Percentiles rank a stretch among this genome's conserved stretches.
Evolutionary conservation across 768 basidiomycete genomes (phyloP).

Genomic region (Kwoniella sp.): DNA sequence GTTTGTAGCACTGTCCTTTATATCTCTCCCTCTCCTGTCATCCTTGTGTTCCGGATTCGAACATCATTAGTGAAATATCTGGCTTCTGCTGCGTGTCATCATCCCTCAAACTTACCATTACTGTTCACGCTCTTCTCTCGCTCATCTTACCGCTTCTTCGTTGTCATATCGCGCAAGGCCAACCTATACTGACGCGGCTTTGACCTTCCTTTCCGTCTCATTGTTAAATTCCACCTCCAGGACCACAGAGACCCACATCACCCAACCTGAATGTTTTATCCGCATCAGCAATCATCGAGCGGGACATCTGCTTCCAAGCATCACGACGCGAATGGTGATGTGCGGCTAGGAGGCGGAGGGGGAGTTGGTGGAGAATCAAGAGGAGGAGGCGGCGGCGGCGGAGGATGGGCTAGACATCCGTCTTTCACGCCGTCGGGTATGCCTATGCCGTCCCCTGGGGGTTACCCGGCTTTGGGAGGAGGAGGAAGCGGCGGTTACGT

Average conservation of each 20-base stretch:
- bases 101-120: too few species aligned
- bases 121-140: too few species aligned
- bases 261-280: slow-evolving; percentile 37
- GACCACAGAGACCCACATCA: not conserved
- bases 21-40: too few species aligned
- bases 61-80: too few species aligned
- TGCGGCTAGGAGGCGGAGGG: slow-evolving; percentile 3
- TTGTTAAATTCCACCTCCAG: too few species aligned
- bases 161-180: too few species aligned
- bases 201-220: too few species aligned
- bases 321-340: slow-evolving; percentile 35
- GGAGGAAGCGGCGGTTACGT: slow-evolving; percentile 22
- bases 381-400: slow-evolving; percentile 27
- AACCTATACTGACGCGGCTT: too few species aligned
- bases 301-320: slow-evolving; percentile 31
- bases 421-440: slow-evolving; percentile 32
- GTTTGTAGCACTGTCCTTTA: too few species aligned
- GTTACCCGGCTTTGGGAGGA: slow-evolving; percentile 23
- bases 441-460: slow-evolving; percentile 26
- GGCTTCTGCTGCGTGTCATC: too few species aligned
- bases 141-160: too few species aligned
- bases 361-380: slow-evolving; percentile 6
- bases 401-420: slow-evolving; percentile 29
- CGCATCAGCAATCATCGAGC: slow-evolving; percentile 33
- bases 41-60: too few species aligned